These are phyloP conservation scores for Acanthamoeba triangularis DNA, from an alignment of 208 protist species.

Conservation along the genomic window DNA sequence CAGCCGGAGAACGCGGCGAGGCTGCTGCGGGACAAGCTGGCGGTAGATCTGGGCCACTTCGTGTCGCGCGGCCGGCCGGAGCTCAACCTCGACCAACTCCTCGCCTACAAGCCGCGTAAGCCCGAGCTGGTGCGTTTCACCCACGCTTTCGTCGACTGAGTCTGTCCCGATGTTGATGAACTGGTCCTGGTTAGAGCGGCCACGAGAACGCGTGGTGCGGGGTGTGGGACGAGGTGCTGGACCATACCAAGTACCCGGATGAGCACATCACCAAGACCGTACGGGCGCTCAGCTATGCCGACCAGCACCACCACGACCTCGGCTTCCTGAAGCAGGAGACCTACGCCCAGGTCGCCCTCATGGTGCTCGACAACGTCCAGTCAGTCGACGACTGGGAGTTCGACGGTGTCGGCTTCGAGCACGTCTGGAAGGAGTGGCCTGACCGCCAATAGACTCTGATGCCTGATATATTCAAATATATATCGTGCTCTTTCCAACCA, in stretches of 20 bases:
- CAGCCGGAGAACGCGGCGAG: background rate
- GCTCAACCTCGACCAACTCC: constrained; percentile 46
- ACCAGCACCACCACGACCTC: constrained; percentile 51
- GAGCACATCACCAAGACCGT: constrained; percentile 61
- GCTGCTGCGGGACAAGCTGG: constrained; percentile 37
- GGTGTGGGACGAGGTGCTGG: background rate
- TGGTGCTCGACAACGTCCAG: background rate
- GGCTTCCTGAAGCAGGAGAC: constrained; percentile 37
- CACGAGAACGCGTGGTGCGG: background rate
- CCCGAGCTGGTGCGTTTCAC: background rate
- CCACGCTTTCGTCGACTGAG: too few species aligned
- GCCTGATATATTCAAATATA: too few species aligned
- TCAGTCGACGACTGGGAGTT: background rate
- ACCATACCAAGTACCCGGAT: background rate
- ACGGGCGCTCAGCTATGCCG: constrained; percentile 9
- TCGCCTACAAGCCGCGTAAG: background rate
- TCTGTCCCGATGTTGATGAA: too few species aligned
- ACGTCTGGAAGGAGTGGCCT: background rate
- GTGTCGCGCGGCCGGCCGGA: background rate
- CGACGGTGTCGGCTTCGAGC: constrained; percentile 5
- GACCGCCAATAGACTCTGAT: too few species aligned
- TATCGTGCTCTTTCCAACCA: too few species aligned
- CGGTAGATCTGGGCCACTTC: constrained; percentile 20
- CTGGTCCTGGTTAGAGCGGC: too few species aligned
- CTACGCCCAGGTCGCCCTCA: background rate